A percentile compares a stretch with the other conserved stretches of the same genome.
These are phyloP conservation scores for Paralagenidium karlingii DNA, from an alignment of 352 stramenopile species.

Conservation along the genomic window DNA sequence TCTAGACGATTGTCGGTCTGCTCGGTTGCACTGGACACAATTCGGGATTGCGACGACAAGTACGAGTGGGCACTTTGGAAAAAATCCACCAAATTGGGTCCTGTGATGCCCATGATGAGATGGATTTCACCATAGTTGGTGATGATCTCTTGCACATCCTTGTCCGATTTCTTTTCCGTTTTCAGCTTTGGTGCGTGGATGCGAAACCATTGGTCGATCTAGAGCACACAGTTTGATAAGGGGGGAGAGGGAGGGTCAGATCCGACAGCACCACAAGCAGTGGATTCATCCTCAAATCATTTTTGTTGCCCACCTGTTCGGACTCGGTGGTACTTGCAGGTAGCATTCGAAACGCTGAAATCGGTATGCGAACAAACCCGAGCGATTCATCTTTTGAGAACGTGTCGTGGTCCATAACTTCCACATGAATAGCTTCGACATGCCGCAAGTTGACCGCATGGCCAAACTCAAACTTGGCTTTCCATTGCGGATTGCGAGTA, in stretches of 20 bases:
- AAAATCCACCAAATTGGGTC: constrained; percentile 51
- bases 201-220: constrained; percentile 60
- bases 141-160: constrained; percentile 26
- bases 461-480: constrained; percentile 27
- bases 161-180: constrained; percentile 12
- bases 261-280: too few species aligned
- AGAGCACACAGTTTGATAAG: too few species aligned
- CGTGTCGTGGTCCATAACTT: constrained; percentile 48
- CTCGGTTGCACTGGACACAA: constrained; percentile 27
- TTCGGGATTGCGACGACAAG: constrained; percentile 19
- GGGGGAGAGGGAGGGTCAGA: too few species aligned
- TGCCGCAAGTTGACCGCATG: constrained; percentile 30
- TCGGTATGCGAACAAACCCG: constrained; percentile 35
- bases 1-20: constrained; percentile 64
- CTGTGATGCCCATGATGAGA: constrained; percentile 46
- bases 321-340: constrained; percentile 40
- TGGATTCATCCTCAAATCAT: too few species aligned
- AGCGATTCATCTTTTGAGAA: constrained; percentile 34
- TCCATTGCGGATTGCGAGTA: constrained; percentile 45
- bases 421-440: constrained; percentile 43
- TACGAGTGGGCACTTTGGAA: constrained; percentile 27
- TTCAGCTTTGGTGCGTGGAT: constrained; percentile 25
- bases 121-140: constrained; percentile 42
- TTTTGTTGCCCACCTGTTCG: too few species aligned
- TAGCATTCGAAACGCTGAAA: constrained; percentile 52